A percentile compares a stretch with the other conserved stretches of the same genome.
These are phyloP conservation scores for Backusella parvicylindrica DNA, from an alignment of 192 early-diverging fungal species.

Conservation along the genomic window DNA sequence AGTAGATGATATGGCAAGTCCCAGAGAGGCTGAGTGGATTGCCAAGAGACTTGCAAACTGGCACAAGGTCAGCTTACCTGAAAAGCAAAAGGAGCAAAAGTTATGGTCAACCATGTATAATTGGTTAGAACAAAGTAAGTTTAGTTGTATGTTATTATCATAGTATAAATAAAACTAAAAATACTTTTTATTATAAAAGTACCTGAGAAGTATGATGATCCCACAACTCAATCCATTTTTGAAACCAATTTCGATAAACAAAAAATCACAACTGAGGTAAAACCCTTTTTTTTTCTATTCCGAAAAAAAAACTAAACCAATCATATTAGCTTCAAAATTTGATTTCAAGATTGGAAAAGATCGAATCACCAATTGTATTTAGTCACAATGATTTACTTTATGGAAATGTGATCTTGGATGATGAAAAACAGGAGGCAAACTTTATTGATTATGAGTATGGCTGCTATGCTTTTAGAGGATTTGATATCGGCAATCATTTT, in stretches of 20 bases:
- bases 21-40: slow-evolving; percentile 69
- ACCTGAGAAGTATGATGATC: slow-evolving; percentile 53
- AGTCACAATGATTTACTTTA: slow-evolving; percentile 92
- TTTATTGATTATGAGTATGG: slow-evolving; percentile 98
- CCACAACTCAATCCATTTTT: slow-evolving; percentile 56
- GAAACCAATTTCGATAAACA: slow-evolving; percentile 46
- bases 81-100: slow-evolving; percentile 37
- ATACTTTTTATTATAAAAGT: slow-evolving; percentile 36
- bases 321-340: slow-evolving; percentile 44
- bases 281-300: background rate
- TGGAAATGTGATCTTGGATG: slow-evolving; percentile 83
- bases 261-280: slow-evolving; percentile 41
- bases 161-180: background rate
- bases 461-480: slow-evolving; percentile 76
- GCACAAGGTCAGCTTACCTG: slow-evolving; percentile 61
- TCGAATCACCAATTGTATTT: slow-evolving; percentile 82
- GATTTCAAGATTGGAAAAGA: slow-evolving; percentile 46
- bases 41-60: slow-evolving; percentile 78
- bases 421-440: slow-evolving; percentile 44
- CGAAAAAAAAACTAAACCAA: background rate
- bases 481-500: slow-evolving; percentile 97
- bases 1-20: slow-evolving; percentile 72
- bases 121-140: slow-evolving; percentile 65
- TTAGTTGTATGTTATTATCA: background rate
- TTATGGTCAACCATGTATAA: slow-evolving; percentile 70